Evolutionary conservation across 2,329 filamentous ascomycete species (phyloP), one percentile per base, ranked within the genome.

Genomic region (Trichophyton verrucosum): DNA sequence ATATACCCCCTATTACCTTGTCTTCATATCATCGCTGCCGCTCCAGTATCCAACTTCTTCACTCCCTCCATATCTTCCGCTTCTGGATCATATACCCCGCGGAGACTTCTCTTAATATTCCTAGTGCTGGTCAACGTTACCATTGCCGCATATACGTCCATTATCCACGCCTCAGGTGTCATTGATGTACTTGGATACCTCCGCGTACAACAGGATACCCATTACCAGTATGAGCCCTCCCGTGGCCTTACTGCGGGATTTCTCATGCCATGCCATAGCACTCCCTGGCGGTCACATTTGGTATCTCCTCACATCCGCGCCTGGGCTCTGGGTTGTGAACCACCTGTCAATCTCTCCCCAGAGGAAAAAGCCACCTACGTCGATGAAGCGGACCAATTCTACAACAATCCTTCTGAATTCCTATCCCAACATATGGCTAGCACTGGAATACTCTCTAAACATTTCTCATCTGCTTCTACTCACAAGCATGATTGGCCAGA

Each of bases 251-350:
- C 81, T 2, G 77, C 86, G 38, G 86, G 87, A 20, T 96, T 97
- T 75, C 81, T 99, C 24, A 95, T 91, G 81, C 94, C 94, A 8
- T 99, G 94, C 75, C 94, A 99, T 78, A 89, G 88, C 65, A 97
- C 92, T 0, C 92, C 94, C 1, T 97, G 94, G 92, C 87, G 91
- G 68, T 91, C 87, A 15, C 88, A 95, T 69, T 81, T 97, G 44
- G 79, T 95, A 63, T 83, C 94, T 69, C 83, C 89, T 0, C 76
- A 78, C 33, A 84, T 96, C 59, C 76, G 83, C 61, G 91, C 90
- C 3, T 91, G 91, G 79, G 92, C 91, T 0, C 78, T 97, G 15
- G 87, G 88, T 4, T 99, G 94, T 73, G 91, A 96, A 67, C 94
- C 94, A 1, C 94, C 94, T 0, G 75, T 99, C 11, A 76, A 86